Percentiles rank a stretch among this genome's conserved stretches.
Evolutionary conservation across 768 basidiomycete genomes (phyloP).

Genomic region (Psilocybe tampanensis): DNA sequence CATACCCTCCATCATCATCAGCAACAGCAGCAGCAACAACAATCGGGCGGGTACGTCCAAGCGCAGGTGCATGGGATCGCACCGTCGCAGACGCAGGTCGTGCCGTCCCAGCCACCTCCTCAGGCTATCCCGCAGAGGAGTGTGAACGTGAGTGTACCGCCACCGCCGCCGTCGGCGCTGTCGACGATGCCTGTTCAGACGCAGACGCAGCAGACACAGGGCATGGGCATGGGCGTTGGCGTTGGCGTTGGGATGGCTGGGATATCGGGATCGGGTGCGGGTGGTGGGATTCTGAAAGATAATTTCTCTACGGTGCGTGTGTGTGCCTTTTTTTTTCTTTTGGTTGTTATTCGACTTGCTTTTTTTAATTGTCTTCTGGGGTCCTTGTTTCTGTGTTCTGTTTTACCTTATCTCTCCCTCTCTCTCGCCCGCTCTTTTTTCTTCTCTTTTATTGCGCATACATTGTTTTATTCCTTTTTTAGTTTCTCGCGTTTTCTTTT

Average conservation of each 20-base stretch:
- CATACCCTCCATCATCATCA: background rate
- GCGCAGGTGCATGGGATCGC: background rate
- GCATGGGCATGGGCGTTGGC: background rate
- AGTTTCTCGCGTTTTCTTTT: background rate
- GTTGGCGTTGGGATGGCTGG: background rate
- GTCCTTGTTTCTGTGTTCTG: conserved; percentile 15
- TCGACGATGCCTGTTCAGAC: conserved; percentile 6
- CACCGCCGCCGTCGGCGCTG: too few species aligned
- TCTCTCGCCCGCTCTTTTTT: too few species aligned
- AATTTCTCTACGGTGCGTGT: conserved; percentile 20
- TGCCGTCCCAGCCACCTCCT: conserved; percentile 21
- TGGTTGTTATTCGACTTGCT: background rate
- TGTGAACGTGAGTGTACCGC: too few species aligned
- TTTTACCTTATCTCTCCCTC: too few species aligned
- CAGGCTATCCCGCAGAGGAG: too few species aligned
- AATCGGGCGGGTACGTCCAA: conserved; percentile 30
- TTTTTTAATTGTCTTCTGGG: background rate
- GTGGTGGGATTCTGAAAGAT: background rate
- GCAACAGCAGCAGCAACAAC: conserved; percentile 19
- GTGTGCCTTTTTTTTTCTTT: background rate
- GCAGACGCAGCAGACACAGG: background rate
- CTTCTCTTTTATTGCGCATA: too few species aligned
- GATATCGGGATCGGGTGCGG: background rate
- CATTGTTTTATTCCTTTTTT: too few species aligned
- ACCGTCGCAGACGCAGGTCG: conserved; percentile 21